These are phyloP conservation scores for Ottelia alismoides DNA, from an alignment of 106 monocot species.

Conservation along the genomic window DNA sequence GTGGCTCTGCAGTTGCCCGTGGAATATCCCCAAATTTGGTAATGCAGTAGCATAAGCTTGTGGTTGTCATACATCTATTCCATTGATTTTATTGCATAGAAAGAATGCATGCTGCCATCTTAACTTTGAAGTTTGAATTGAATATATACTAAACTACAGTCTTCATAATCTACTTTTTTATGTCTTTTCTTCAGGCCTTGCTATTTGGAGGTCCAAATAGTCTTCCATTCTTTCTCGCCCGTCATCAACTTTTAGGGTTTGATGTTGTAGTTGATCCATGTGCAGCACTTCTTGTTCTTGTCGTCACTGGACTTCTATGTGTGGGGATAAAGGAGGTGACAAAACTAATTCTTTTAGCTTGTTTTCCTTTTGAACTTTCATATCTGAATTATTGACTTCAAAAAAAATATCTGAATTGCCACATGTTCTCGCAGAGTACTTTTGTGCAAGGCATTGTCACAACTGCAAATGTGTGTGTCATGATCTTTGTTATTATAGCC, in stretches of 20 bases:
- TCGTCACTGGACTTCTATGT: slow-evolving; percentile 72
- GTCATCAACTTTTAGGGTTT: slow-evolving; percentile 52
- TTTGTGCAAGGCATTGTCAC: slow-evolving; percentile 66
- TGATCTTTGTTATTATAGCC: slow-evolving; percentile 84
- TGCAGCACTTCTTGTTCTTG: slow-evolving; percentile 67
- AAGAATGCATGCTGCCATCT: too few species aligned
- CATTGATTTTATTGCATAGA: too few species aligned
- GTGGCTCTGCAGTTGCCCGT: slow-evolving; percentile 87
- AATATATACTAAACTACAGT: too few species aligned
- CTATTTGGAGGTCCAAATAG: slow-evolving; percentile 87
- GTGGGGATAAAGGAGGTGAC: slow-evolving; percentile 94
- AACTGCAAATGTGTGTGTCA: slow-evolving; percentile 65
- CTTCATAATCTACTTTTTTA: too few species aligned
- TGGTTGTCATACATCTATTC: too few species aligned
- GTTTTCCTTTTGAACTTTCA: too few species aligned
- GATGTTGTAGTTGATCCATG: slow-evolving; percentile 82
- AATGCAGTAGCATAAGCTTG: too few species aligned
- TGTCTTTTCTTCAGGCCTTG: too few species aligned
- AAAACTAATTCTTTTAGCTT: too few species aligned
- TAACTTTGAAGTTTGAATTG: too few species aligned
- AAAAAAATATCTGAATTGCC: too few species aligned
- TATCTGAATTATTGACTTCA: too few species aligned
- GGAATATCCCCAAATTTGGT: slow-evolving; percentile 97
- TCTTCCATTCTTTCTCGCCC: slow-evolving; percentile 60
- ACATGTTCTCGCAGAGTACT: slow-evolving; percentile 69